phyloP scores from a whole-genome alignment of 805 yeast species.

The Torulaspora microellipsoides region DNA sequence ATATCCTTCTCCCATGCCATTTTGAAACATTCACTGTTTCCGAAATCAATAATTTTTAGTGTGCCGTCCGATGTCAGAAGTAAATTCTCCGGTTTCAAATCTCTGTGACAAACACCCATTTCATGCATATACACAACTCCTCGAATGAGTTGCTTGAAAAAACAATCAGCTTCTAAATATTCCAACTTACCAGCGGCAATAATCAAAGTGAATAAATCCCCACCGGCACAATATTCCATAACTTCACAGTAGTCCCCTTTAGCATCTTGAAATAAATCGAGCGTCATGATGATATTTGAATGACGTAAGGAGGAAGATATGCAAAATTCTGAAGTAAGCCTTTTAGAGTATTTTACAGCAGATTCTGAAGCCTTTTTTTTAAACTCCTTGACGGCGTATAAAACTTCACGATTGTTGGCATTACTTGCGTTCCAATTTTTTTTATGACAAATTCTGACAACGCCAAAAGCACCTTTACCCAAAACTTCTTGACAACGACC shows the following conservation, averaged over 20 bases:
- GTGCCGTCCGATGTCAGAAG: conserved; percentile 67
- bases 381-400: conserved; percentile 88
- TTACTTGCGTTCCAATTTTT: conserved; percentile 34
- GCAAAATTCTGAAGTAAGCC: conserved; percentile 79
- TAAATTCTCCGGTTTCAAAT: conserved; percentile 90
- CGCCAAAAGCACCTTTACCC: conserved; percentile 93
- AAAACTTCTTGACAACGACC: conserved; percentile 93
- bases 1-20: conserved; percentile 79
- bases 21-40: conserved; percentile 75
- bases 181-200: conserved; percentile 75
- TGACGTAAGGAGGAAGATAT: conserved; percentile 76
- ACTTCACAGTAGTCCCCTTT: conserved; percentile 81
- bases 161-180: conserved; percentile 82
- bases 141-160: conserved; percentile 76
- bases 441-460: conserved; percentile 83
- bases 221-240: conserved; percentile 81
- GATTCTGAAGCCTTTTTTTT: conserved; percentile 56
- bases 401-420: conserved; percentile 38
- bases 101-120: conserved; percentile 89
- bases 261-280: conserved; percentile 74
- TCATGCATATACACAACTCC: conserved; percentile 88
- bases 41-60: conserved; percentile 83
- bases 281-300: conserved; percentile 68
- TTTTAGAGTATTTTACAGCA: conserved; percentile 61
- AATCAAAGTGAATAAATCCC: conserved; percentile 70